phyloP scores from a whole-genome alignment of 495 filamentous ascomycete genomes.

The Tetracladium setigerum region DNA sequence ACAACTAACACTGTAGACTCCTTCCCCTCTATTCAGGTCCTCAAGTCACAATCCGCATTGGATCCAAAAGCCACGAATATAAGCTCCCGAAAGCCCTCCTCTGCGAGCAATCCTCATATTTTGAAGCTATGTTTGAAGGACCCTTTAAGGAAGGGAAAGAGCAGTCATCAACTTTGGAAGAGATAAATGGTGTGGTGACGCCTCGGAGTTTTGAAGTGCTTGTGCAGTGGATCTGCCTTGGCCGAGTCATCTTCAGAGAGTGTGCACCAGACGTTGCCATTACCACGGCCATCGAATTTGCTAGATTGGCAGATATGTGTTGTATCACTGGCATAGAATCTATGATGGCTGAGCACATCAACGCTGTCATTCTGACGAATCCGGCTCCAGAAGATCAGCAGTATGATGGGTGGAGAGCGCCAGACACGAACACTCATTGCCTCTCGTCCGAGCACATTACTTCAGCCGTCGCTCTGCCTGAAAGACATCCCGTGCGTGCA shows the following conservation, averaged over 20 bases:
- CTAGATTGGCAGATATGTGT: conserved; percentile 24
- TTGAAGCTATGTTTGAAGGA: conserved; percentile 23
- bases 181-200: conserved; percentile 20
- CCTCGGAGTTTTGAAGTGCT: conserved; percentile 22
- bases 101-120: conserved; percentile 21
- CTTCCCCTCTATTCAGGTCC: conserved; percentile 13
- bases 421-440: conserved; percentile 16
- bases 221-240: conserved; percentile 24
- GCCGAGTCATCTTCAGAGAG: conserved; percentile 16
- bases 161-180: conserved; percentile 16
- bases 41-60: conserved; percentile 14
- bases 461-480: conserved; percentile 16
- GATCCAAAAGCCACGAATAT: conserved; percentile 19
- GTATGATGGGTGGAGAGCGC: not conserved
- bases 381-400: conserved; percentile 6
- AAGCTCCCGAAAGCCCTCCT: conserved; percentile 21
- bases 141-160: conserved; percentile 18
- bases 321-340: conserved; percentile 17
- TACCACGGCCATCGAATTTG: conserved; percentile 22
- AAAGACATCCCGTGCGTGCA: conserved; percentile 19
- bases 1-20: conserved; percentile 6
- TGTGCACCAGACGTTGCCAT: conserved; percentile 14
- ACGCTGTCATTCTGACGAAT: conserved; percentile 12
- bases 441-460: conserved; percentile 21
- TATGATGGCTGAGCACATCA: conserved; percentile 18